phyloP scores from a whole-genome alignment of 2,329 filamentous ascomycete species.

The Diaporthe humulicola region DNA sequence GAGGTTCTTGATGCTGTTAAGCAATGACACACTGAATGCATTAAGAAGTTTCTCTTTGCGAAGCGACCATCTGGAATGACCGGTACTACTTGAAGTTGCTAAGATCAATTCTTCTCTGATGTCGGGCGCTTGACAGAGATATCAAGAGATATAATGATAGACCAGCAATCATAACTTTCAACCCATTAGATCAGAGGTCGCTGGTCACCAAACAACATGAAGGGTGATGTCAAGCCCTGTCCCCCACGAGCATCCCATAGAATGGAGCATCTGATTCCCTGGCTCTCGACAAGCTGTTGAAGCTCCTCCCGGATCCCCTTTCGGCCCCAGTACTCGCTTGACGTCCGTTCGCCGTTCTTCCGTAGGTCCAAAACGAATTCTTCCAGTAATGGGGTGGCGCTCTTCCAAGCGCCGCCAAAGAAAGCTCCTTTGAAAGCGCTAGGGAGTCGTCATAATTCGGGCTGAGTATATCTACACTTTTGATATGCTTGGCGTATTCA shows the following conservation, averaged over 20 bases:
- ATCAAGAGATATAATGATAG: too few relatives aligned
- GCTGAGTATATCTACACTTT: not conserved
- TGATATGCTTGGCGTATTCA: not conserved
- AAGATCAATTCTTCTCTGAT: too few relatives aligned
- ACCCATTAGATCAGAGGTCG: too few relatives aligned
- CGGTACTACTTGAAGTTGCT: too few relatives aligned
- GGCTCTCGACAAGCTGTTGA: not conserved
- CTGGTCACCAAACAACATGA: too few relatives aligned
- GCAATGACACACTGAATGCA: not conserved
- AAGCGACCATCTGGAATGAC: too few relatives aligned
- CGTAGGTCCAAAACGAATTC: not conserved
- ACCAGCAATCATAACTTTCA: too few relatives aligned
- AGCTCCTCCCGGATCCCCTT: not conserved
- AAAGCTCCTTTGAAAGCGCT: not conserved
- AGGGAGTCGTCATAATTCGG: not conserved
- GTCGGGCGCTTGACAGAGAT: too few relatives aligned
- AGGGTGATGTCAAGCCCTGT: too few relatives aligned
- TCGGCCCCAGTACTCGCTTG: not conserved
- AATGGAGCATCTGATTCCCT: not conserved
- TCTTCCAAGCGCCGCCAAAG: not conserved
- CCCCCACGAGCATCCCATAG: too few relatives aligned
- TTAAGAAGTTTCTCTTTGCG: too few relatives aligned
- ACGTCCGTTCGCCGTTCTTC: not conserved
- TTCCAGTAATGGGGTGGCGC: not conserved
- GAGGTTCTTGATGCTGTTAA: too few relatives aligned